Conservation (phyloP, 768 basidiomycete species). For the Gymnopilus dilepis region DNA sequence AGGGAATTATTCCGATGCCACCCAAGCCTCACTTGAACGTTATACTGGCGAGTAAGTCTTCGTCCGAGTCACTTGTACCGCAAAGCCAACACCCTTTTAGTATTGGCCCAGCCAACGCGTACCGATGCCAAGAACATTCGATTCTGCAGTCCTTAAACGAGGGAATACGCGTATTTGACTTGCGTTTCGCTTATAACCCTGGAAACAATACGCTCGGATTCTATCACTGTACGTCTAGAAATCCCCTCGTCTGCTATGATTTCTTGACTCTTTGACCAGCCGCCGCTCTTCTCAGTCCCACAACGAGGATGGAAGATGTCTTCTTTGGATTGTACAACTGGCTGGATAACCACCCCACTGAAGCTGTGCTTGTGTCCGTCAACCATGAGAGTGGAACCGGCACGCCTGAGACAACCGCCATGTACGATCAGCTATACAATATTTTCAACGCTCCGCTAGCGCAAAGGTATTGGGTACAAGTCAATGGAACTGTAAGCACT, state of each 20-base stretch:
- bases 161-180: slow-evolving; percentile 56
- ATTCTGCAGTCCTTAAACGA: slow-evolving; percentile 51
- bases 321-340: slow-evolving; percentile 57
- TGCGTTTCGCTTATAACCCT: slow-evolving; percentile 54
- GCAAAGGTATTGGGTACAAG: slow-evolving; percentile 53
- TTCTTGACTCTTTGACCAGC: slow-evolving; percentile 26
- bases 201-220: slow-evolving; percentile 57
- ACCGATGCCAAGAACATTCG: slow-evolving; percentile 52
- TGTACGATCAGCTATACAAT: slow-evolving; percentile 48
- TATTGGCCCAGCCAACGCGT: slow-evolving; percentile 38
- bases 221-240: slow-evolving; percentile 43
- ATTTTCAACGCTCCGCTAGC: slow-evolving; percentile 43
- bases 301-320: slow-evolving; percentile 53
- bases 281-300: slow-evolving; percentile 46
- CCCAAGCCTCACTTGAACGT: slow-evolving; percentile 44
- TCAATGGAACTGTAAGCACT: slow-evolving; percentile 38
- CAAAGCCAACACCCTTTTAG: slow-evolving; percentile 21
- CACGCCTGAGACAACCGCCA: slow-evolving; percentile 45
- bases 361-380: slow-evolving; percentile 54
- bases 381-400: slow-evolving; percentile 54
- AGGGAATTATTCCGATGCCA: slow-evolving; percentile 53
- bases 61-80: background rate
- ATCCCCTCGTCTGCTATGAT: background rate
- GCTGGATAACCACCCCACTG: slow-evolving; percentile 56
- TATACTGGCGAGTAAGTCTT: slow-evolving; percentile 49